Percentiles rank a stretch among this genome's conserved stretches.
phyloP scores from a whole-genome alignment of 2,329 filamentous ascomycete species.

The Pezicula carpinea region DNA sequence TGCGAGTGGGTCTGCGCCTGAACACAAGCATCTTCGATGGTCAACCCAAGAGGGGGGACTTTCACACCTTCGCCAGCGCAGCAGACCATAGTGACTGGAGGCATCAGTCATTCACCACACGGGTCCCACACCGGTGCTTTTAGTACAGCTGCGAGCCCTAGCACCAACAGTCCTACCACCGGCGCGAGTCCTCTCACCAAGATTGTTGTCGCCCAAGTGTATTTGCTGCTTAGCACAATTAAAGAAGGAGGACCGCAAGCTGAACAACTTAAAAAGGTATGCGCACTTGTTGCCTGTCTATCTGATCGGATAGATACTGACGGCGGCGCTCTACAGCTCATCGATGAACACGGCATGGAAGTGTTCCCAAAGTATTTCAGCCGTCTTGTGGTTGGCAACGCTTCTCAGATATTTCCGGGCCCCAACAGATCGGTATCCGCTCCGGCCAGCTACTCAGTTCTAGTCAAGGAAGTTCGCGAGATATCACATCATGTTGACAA shows the following conservation, averaged over 20 bases:
- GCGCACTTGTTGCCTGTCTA: conserved; percentile 21
- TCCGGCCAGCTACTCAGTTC: conserved; percentile 76
- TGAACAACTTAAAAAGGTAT: conserved; percentile 87
- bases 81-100: conserved; percentile 30
- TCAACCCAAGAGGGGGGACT: conserved; percentile 31
- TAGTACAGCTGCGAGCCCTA: conserved; percentile 30
- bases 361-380: conserved; percentile 95
- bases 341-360: conserved; percentile 99
- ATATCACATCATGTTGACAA: conserved; percentile 76
- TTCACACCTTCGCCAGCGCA: conserved; percentile 32
- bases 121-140: conserved; percentile 42
- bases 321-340: conserved; percentile 52
- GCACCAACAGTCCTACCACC: conserved; percentile 32
- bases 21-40: conserved; percentile 31
- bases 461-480: conserved; percentile 82
- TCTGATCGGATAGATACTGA: conserved; percentile 8
- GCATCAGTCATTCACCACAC: conserved; percentile 30
- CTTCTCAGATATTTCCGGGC: conserved; percentile 82
- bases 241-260: conserved; percentile 92
- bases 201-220: conserved; percentile 93
- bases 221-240: conserved; percentile 87
- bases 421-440: conserved; percentile 68
- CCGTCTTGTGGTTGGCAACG: conserved; percentile 87
- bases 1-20: conserved; percentile 29
- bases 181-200: conserved; percentile 69